phyloP scores from a whole-genome alignment of 2,329 filamentous ascomycete genomes.

The Fusarium odoratissimum region DNA sequence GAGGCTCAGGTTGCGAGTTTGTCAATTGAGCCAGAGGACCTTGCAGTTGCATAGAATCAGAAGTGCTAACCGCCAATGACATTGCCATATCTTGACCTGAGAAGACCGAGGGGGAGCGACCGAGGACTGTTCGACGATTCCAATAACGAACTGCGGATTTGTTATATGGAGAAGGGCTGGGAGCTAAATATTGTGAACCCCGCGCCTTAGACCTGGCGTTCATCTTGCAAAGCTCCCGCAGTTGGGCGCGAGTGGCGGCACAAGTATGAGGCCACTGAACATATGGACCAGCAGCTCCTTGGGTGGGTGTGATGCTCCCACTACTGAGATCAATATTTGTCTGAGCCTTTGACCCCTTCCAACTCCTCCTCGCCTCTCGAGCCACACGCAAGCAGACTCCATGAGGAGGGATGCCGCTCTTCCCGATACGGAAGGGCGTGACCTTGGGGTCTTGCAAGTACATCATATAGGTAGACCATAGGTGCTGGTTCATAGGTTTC shows the following conservation, averaged over 20 bases:
- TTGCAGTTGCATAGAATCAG: conserved; percentile 72
- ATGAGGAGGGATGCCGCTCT: conserved; percentile 71
- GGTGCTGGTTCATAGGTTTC: conserved; percentile 71
- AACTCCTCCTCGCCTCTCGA: conserved; percentile 73
- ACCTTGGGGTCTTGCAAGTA: conserved; percentile 76
- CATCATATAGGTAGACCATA: conserved; percentile 73
- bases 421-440: conserved; percentile 72
- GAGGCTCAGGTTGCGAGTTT: conserved; percentile 50
- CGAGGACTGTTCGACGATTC: conserved; percentile 61
- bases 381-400: conserved; percentile 74
- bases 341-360: conserved; percentile 68
- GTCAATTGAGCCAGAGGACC: conserved; percentile 71
- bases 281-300: conserved; percentile 57
- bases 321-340: conserved; percentile 55
- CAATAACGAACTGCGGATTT: conserved; percentile 62
- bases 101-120: conserved; percentile 62
- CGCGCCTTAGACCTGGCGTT: conserved; percentile 60
- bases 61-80: conserved; percentile 71
- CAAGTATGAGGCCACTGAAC: conserved; percentile 73
- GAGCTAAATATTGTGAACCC: conserved; percentile 60
- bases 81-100: conserved; percentile 71
- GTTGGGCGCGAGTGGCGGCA: conserved; percentile 70
- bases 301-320: conserved; percentile 67
- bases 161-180: conserved; percentile 67
- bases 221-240: conserved; percentile 71